Evolutionary conservation across 2,329 filamentous ascomycete species (phyloP).

Genomic region (Colletotrichum karsti): DNA sequence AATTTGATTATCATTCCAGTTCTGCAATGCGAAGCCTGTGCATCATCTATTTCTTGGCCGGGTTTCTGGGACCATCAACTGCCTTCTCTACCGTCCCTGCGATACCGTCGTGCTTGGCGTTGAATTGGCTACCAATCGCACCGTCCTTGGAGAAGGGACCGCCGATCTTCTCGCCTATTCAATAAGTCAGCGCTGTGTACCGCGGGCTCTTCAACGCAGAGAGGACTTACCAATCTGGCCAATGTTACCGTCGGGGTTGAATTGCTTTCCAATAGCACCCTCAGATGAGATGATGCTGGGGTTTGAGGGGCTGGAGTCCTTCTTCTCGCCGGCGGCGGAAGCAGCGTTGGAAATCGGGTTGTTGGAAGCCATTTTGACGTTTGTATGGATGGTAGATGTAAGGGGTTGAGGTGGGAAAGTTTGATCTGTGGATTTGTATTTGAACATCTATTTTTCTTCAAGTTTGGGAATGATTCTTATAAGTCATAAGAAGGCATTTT

Average conservation of each 20-base stretch:
- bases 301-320: conserved; percentile 16
- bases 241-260: conserved; percentile 24
- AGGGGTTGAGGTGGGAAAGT: background rate
- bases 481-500: background rate
- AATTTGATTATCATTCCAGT: too few species aligned
- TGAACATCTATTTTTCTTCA: background rate
- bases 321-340: conserved; percentile 4
- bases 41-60: conserved; percentile 10
- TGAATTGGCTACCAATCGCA: conserved; percentile 17
- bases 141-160: conserved; percentile 22
- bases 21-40: too few species aligned
- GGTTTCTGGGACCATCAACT: conserved; percentile 13
- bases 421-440: background rate
- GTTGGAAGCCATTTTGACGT: conserved; percentile 11
- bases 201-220: too few species aligned
- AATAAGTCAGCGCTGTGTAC: accelerated
- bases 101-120: conserved; percentile 18
- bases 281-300: conserved; percentile 22
- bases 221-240: conserved; percentile 13
- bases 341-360: conserved; percentile 11
- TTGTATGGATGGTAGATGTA: background rate
- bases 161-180: conserved; percentile 12
- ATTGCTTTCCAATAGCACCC: conserved; percentile 21
- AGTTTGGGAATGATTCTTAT: background rate
- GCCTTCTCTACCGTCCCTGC: conserved; percentile 19